Evolutionary conservation across 768 basidiomycete genomes (phyloP).

Genomic region (Hirschioporus abietinus): DNA sequence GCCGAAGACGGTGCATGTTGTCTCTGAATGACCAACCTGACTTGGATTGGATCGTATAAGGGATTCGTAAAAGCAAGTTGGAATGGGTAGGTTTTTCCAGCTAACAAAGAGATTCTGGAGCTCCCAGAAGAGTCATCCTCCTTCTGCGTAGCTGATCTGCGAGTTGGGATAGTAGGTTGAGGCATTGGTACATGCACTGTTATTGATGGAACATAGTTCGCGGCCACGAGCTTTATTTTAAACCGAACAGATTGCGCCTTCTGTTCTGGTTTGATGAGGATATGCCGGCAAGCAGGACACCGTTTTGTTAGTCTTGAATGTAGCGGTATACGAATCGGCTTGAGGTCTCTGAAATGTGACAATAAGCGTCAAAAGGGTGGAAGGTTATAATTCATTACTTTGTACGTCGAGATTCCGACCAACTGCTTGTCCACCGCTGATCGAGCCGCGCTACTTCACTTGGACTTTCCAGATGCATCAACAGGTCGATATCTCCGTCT

Average conservation of each 20-base stretch:
- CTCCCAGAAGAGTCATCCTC: conserved; percentile 9
- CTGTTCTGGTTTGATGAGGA: conserved; percentile 96
- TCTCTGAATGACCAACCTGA: conserved; percentile 77
- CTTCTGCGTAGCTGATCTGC: not conserved
- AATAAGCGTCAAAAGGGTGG: conserved; percentile 6
- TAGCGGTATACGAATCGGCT: conserved; percentile 85
- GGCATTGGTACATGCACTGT: conserved; percentile 62
- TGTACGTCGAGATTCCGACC: conserved; percentile 61
- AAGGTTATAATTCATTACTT: conserved; percentile 38
- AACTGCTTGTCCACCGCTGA: conserved; percentile 78
- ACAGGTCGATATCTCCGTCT: conserved; percentile 64
- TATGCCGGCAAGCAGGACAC: conserved; percentile 90
- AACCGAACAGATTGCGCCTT: conserved; percentile 92
- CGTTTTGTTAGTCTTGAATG: conserved; percentile 95
- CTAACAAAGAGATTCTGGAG: conserved; percentile 42
- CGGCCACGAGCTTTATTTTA: conserved; percentile 96
- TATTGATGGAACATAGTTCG: conserved; percentile 89
- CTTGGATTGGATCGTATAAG: conserved; percentile 91
- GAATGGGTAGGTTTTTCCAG: conserved; percentile 81
- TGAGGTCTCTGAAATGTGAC: conserved; percentile 55
- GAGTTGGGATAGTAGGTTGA: conserved; percentile 10
- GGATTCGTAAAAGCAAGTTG: conserved; percentile 93
- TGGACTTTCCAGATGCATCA: conserved; percentile 56
- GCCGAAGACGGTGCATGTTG: conserved; percentile 27
- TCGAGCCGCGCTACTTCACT: conserved; percentile 66